These are phyloP conservation scores for Anisodus tanguticus DNA, from an alignment of 257 asterid genomes.

Conservation along the genomic window DNA sequence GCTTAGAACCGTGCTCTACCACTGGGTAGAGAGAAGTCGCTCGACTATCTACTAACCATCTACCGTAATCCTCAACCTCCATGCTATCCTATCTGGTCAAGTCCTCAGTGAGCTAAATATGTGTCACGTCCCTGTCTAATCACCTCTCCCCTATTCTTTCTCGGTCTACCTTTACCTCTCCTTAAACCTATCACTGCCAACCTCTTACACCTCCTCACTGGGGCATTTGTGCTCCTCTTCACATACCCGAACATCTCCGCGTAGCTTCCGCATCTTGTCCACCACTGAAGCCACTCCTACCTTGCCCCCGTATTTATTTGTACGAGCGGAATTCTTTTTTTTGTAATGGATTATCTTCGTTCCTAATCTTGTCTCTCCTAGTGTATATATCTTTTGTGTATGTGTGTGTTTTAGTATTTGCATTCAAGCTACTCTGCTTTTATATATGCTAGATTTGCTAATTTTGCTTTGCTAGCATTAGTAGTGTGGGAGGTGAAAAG, in stretches of 20 bases:
- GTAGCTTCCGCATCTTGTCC: background rate
- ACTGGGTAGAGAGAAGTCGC: background rate
- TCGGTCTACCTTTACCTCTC: background rate
- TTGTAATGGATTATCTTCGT: too few species aligned
- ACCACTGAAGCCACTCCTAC: slow-evolving; percentile 56
- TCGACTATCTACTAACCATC: background rate
- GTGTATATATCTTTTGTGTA: background rate
- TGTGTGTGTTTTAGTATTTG: background rate
- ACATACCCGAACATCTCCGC: background rate
- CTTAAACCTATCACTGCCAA: background rate
- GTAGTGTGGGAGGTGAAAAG: background rate
- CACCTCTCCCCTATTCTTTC: background rate
- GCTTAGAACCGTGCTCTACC: background rate
- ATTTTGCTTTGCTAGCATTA: slow-evolving; percentile 7
- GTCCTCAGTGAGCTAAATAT: background rate
- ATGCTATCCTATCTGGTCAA: background rate
- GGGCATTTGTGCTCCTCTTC: background rate
- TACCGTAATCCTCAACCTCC: background rate
- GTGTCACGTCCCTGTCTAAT: background rate
- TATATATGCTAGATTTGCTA: background rate
- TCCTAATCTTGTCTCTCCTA: too few species aligned
- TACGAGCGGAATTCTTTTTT: too few species aligned
- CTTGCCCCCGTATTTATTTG: slow-evolving; percentile 34
- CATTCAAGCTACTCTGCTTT: slow-evolving; percentile 14
- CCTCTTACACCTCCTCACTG: background rate